phyloP scores from a whole-genome alignment of 495 filamentous ascomycete species.

The Xylaria longipes region DNA sequence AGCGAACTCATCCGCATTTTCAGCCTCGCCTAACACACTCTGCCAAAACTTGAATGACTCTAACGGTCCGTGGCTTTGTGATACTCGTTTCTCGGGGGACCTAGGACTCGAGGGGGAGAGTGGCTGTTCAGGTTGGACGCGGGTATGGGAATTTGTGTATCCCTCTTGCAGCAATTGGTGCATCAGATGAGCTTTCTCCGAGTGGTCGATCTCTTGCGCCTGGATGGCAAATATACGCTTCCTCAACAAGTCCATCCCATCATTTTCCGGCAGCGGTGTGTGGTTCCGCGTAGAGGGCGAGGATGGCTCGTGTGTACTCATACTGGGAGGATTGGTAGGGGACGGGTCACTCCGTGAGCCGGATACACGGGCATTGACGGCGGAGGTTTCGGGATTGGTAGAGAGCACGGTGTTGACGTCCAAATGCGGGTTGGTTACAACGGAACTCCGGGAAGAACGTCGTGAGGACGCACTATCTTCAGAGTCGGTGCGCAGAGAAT shows the following conservation, averaged over 20 bases:
- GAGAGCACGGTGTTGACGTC: slow-evolving; percentile 13
- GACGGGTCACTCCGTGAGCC: not conserved
- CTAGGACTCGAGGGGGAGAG: slow-evolving; percentile 41
- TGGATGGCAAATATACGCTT: slow-evolving; percentile 80
- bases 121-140: slow-evolving; percentile 41
- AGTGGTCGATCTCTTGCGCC: slow-evolving; percentile 63
- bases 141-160: slow-evolving; percentile 62
- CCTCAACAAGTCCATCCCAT: slow-evolving; percentile 83
- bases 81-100: slow-evolving; percentile 33
- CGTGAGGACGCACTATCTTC: slow-evolving; percentile 32
- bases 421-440: slow-evolving; percentile 30
- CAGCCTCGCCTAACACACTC: slow-evolving; percentile 40
- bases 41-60: slow-evolving; percentile 52
- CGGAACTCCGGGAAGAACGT: slow-evolving; percentile 35
- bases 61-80: slow-evolving; percentile 32
- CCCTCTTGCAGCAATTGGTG: slow-evolving; percentile 83
- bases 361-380: slow-evolving; percentile 23
- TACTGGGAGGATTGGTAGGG: slow-evolving; percentile 1
- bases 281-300: slow-evolving; percentile 15
- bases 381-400: slow-evolving; percentile 11
- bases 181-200: slow-evolving; percentile 82
- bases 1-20: slow-evolving; percentile 61
- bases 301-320: slow-evolving; percentile 17
- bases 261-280: slow-evolving; percentile 76
- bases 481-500: slow-evolving; percentile 30